Conservation (phyloP, 129 eudicot genomes). For the Lonicera japonica region DNA sequence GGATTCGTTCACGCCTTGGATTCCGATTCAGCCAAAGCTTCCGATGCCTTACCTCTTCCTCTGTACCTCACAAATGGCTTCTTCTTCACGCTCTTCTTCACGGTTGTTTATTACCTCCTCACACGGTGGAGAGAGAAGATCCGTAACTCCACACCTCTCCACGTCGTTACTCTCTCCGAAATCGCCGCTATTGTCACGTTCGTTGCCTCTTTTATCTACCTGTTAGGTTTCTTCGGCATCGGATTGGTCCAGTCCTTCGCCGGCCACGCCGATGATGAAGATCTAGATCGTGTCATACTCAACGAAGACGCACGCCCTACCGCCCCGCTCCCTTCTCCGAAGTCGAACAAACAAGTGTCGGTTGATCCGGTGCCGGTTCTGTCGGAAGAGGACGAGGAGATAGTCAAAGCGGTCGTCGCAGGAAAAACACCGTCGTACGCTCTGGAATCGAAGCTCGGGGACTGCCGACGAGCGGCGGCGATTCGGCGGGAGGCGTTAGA, state of each 20-base stretch:
- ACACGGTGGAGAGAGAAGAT: slow-evolving; percentile 29
- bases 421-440: slow-evolving; percentile 46
- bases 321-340: not conserved
- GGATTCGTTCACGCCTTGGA: not conserved
- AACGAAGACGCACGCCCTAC: not conserved
- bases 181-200: slow-evolving; percentile 15
- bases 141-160: slow-evolving; percentile 25
- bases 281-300: slow-evolving; percentile 1
- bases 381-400: slow-evolving; percentile 32
- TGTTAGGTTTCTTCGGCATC: slow-evolving; percentile 29
- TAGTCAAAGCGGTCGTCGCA: slow-evolving; percentile 30
- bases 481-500: slow-evolving; percentile 50
- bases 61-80: slow-evolving; percentile 20
- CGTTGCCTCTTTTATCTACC: slow-evolving; percentile 27
- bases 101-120: slow-evolving; percentile 22
- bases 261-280: not conserved
- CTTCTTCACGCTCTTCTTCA: slow-evolving; percentile 31
- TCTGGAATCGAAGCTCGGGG: slow-evolving; percentile 43
- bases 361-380: not conserved
- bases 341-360: not conserved
- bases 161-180: slow-evolving; percentile 16
- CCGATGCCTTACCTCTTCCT: slow-evolving; percentile 19
- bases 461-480: slow-evolving; percentile 41
- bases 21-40: not conserved
- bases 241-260: slow-evolving; percentile 16